A percentile compares a stretch with the other conserved stretches of the same genome.
These are phyloP conservation scores for Noccaea bulbosa DNA, from an alignment of 345 rosid genomes.

Conservation along the genomic window DNA sequence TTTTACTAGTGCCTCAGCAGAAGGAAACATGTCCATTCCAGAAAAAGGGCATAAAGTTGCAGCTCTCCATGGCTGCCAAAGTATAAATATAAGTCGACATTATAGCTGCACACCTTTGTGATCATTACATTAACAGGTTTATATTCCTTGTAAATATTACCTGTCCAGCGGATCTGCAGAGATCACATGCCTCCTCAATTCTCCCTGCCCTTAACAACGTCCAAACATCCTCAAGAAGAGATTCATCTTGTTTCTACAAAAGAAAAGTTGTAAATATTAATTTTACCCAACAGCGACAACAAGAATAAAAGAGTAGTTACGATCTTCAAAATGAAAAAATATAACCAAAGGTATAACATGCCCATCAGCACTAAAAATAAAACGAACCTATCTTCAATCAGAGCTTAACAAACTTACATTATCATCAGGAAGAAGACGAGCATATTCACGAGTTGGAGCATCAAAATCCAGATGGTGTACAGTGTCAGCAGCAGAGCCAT, in stretches of 20 bases:
- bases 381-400: constrained; percentile 27
- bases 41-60: constrained; percentile 89
- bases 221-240: constrained; percentile 96
- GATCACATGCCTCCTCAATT: constrained; percentile 85
- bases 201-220: constrained; percentile 94
- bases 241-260: constrained; percentile 91
- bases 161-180: constrained; percentile 98
- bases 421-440: constrained; percentile 78
- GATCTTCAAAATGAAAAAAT: constrained; percentile 7
- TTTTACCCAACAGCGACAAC: background rate
- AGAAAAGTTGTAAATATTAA: constrained; percentile 18
- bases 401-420: constrained; percentile 55
- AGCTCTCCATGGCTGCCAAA: constrained; percentile 91
- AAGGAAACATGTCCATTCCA: constrained; percentile 82
- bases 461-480: constrained; percentile 97
- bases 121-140: constrained; percentile 9
- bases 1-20: constrained; percentile 76
- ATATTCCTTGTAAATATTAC: constrained; percentile 45
- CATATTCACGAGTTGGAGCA: constrained; percentile 97
- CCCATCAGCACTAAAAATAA: constrained; percentile 16
- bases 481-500: constrained; percentile 55
- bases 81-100: constrained; percentile 8
- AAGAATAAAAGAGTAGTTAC: background rate
- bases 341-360: constrained; percentile 14
- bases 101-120: constrained; percentile 16